A percentile compares a stretch with the other conserved stretches of the same genome.
Conservation (phyloP, 306 rosid genomes). For the Crotalaria pallida region DNA sequence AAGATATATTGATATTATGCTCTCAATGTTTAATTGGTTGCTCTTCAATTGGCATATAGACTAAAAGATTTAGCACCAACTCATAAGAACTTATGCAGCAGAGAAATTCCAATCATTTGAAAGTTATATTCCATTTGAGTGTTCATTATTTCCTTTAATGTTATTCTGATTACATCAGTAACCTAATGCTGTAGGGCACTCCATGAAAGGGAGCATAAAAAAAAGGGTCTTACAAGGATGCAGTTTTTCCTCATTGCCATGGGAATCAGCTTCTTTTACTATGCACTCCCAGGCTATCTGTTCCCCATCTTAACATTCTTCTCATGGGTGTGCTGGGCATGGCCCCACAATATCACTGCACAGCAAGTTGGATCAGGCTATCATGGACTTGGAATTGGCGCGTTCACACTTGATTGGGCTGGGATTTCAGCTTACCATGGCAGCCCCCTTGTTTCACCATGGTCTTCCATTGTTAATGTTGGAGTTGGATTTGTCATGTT, state of each 20-base stretch:
- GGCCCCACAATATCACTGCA: constrained; percentile 90
- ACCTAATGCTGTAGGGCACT: constrained; percentile 68
- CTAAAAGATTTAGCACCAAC: constrained; percentile 21
- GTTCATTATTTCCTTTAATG: constrained; percentile 12
- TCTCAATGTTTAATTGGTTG: constrained; percentile 21
- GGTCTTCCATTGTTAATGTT: constrained; percentile 84
- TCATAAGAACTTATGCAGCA: constrained; percentile 20
- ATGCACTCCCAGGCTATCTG: constrained; percentile 88
- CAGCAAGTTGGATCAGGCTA: constrained; percentile 91
- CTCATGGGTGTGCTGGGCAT: constrained; percentile 97
- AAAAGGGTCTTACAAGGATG: constrained; percentile 69
- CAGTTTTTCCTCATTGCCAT: constrained; percentile 71
- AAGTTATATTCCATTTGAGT: not conserved
- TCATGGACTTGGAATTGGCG: constrained; percentile 88
- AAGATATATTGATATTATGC: not conserved
- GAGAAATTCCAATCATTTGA: constrained; percentile 8
- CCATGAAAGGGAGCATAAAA: constrained; percentile 70
- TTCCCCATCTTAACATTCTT: constrained; percentile 77
- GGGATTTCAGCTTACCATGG: constrained; percentile 98
- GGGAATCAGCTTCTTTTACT: constrained; percentile 71
- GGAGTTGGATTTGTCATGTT: constrained; percentile 90
- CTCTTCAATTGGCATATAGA: constrained; percentile 26
- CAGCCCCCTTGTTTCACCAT: constrained; percentile 90
- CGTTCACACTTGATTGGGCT: constrained; percentile 96
- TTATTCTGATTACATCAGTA: constrained; percentile 22